Percentiles rank a stretch among this genome's conserved stretches.
Conservation (phyloP, 352 stramenopile genomes). For the Stephanocyclus meneghinianus region DNA sequence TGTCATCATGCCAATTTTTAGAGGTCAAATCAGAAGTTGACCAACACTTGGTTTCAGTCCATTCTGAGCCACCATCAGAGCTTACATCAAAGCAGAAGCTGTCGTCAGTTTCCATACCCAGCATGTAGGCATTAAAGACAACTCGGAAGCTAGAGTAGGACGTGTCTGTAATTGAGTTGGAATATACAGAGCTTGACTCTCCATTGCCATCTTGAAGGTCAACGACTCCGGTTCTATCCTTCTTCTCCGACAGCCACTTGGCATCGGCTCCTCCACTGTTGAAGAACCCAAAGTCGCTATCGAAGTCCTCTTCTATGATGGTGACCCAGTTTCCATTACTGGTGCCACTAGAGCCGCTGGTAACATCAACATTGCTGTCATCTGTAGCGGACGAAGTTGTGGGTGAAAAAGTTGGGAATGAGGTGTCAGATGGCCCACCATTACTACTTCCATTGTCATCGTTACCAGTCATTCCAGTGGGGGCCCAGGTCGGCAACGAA, state of each 20-base stretch:
- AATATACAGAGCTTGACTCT: not conserved
- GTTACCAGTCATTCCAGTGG: conserved; percentile 56
- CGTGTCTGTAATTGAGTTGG: not conserved
- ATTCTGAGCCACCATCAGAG: not conserved
- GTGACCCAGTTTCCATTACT: conserved; percentile 5
- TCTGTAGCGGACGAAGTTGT: not conserved
- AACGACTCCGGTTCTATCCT: conserved; percentile 6
- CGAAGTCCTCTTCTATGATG: conserved; percentile 1
- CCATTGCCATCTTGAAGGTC: conserved; percentile 2
- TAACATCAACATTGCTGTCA: not conserved
- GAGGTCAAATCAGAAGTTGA: not conserved
- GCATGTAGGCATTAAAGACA: not conserved
- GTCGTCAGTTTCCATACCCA: conserved; percentile 5
- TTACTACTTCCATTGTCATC: not conserved
- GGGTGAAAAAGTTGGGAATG: not conserved
- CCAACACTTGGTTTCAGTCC: conserved; percentile 18
- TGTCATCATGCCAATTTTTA: conserved; percentile 7
- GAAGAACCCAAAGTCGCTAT: conserved; percentile 1
- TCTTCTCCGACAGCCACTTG: not conserved
- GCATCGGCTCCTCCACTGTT: not conserved
- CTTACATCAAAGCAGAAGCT: conserved; percentile 17
- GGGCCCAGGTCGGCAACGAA: conserved; percentile 18
- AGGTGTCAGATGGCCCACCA: not conserved
- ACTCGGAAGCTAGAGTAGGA: not conserved
- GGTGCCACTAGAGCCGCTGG: not conserved